These are phyloP conservation scores for Saccharomycopsis sp. DNA, from an alignment of 805 yeast genomes.

Conservation along the genomic window DNA sequence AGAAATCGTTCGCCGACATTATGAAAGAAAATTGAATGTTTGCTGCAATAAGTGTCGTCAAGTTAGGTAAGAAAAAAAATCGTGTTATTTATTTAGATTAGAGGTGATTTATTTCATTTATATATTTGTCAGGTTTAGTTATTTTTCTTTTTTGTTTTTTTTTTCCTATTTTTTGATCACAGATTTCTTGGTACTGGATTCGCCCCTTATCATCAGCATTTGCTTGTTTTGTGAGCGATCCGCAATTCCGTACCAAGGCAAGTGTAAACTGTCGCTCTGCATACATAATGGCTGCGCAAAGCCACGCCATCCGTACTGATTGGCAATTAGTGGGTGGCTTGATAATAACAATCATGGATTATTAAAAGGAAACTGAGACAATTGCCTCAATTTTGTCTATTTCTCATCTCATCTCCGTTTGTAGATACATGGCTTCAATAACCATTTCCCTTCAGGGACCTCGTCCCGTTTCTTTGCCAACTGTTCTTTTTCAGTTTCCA, in stretches of 20 bases:
- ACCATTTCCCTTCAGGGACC: constrained; percentile 76
- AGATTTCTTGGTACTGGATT: no score
- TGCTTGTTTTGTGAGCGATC: no score
- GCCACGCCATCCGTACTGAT: no score
- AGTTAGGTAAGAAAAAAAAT: background rate
- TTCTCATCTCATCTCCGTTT: constrained; percentile 71
- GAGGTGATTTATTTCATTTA: background rate
- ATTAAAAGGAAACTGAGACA: no score
- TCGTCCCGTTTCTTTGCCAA: constrained; percentile 47
- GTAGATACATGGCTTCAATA: constrained; percentile 92
- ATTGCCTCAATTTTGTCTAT: no score
- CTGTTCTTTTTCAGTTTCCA: constrained; percentile 54
- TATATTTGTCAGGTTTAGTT: background rate
- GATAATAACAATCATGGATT: no score
- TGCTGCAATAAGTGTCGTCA: background rate
- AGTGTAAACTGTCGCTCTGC: no score
- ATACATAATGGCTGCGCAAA: no score
- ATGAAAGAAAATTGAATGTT: no score
- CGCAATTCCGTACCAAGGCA: no score
- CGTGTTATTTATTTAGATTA: background rate
- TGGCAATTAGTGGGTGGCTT: no score
- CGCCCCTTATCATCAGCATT: no score
- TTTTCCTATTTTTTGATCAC: background rate
- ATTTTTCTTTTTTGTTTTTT: background rate
- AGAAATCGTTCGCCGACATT: constrained; percentile 18